These are phyloP conservation scores for Austroboletus niveus DNA, from an alignment of 1,284 basidiomycete species.

Conservation along the genomic window DNA sequence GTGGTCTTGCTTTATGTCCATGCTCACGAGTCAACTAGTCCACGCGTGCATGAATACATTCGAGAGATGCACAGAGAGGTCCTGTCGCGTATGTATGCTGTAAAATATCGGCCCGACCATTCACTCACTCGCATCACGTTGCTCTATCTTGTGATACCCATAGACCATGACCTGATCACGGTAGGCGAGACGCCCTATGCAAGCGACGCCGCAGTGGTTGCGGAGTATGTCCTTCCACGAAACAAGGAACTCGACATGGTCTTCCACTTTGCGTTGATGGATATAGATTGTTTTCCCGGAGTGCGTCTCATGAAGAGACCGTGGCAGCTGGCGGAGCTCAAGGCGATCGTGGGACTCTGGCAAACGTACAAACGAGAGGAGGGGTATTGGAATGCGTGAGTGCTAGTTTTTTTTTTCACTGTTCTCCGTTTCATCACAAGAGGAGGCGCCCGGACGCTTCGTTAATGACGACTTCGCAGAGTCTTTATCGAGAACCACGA, in stretches of 20 bases:
- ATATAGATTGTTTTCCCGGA: conserved; percentile 47
- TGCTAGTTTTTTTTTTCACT: conserved; percentile 4
- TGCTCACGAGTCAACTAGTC: conserved; percentile 35
- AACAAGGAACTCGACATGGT: conserved; percentile 69
- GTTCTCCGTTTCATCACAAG: not conserved
- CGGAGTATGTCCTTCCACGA: conserved; percentile 57
- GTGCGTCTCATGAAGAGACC: conserved; percentile 41
- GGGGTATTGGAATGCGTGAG: conserved; percentile 67
- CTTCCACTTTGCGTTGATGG: conserved; percentile 66
- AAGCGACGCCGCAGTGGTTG: conserved; percentile 47
- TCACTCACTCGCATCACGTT: too few species aligned
- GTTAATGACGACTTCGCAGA: conserved; percentile 27
- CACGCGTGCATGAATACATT: conserved; percentile 65
- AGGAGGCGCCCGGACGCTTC: too few species aligned
- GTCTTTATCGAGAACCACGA: conserved; percentile 71
- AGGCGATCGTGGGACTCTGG: conserved; percentile 56
- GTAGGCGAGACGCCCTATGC: conserved; percentile 69
- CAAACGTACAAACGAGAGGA: conserved; percentile 55
- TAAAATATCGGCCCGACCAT: not conserved
- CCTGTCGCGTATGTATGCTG: conserved; percentile 35
- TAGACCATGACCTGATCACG: conserved; percentile 58
- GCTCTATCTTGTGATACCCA: not conserved
- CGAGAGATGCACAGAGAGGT: conserved; percentile 65
- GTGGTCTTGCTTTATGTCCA: not conserved
- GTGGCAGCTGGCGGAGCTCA: conserved; percentile 60